phyloP scores from a whole-genome alignment of 2,329 filamentous ascomycete genomes.

The Chrysoporthe cubensis region DNA sequence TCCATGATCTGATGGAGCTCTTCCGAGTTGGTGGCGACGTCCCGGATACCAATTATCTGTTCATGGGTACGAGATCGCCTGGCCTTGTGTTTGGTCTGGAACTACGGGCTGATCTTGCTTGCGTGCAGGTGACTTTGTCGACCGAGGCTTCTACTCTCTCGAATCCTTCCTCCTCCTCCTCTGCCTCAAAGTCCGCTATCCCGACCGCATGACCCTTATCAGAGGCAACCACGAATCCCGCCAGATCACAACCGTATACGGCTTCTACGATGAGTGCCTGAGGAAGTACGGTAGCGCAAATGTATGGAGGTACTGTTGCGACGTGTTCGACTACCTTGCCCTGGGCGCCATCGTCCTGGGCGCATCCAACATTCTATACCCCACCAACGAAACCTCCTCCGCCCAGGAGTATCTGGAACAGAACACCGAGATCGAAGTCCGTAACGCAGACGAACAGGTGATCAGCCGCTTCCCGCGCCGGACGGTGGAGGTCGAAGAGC shows the following conservation, averaged over 20 bases:
- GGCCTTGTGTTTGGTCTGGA: conserved; percentile 7
- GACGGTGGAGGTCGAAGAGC: conserved; percentile 29
- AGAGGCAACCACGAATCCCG: conserved; percentile 94
- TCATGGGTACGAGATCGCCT: conserved; percentile 72
- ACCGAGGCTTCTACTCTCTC: conserved; percentile 96
- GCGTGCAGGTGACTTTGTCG: conserved; percentile 83
- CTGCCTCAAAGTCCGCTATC: conserved; percentile 95
- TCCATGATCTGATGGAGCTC: conserved; percentile 95
- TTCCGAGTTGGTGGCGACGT: conserved; percentile 93
- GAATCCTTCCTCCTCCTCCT: conserved; percentile 95
- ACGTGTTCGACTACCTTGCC: conserved; percentile 96
- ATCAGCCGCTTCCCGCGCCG: conserved; percentile 72
- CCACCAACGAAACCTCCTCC: conserved; percentile 51
- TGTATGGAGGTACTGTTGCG: conserved; percentile 96
- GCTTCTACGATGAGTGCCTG: conserved; percentile 97
- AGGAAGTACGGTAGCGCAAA: conserved; percentile 96
- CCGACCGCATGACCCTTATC: conserved; percentile 94
- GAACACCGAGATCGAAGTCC: conserved; percentile 90
- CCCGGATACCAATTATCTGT: conserved; percentile 94
- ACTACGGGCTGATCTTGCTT: not conserved
- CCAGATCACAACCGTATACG: conserved; percentile 96
- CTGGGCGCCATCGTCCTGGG: conserved; percentile 90
- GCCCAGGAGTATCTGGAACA: conserved; percentile 60
- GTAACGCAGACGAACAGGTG: conserved; percentile 80
- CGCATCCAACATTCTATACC: conserved; percentile 67